A percentile compares a stretch with the other conserved stretches of the same genome.
Evolutionary conservation across 768 basidiomycete species (phyloP).

Genomic region (Boletus fagicola): DNA sequence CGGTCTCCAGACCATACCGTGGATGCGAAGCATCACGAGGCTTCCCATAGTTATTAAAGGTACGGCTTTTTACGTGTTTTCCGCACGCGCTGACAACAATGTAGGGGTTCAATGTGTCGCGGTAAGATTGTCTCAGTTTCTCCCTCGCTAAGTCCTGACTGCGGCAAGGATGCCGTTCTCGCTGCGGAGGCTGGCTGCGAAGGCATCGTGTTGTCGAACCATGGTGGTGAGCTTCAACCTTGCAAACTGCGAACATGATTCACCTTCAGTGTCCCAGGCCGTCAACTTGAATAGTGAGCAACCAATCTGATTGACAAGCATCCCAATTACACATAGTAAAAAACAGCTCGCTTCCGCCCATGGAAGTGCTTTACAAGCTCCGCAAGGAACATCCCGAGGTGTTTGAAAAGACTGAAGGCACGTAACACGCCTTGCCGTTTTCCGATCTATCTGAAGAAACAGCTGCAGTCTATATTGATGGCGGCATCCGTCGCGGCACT

Average conservation of each 20-base stretch:
- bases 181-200: slow-evolving; percentile 83
- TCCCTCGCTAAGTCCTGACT: slow-evolving; percentile 3
- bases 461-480: slow-evolving; percentile 78
- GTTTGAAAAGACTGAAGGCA: slow-evolving; percentile 69
- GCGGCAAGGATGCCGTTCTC: slow-evolving; percentile 73
- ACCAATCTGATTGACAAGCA: neutral
- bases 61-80: slow-evolving; percentile 11
- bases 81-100: slow-evolving; percentile 7
- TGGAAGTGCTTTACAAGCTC: slow-evolving; percentile 76
- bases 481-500: slow-evolving; percentile 71
- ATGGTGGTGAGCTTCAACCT: slow-evolving; percentile 59
- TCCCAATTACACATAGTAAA: slow-evolving; percentile 13
- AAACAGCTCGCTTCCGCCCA: slow-evolving; percentile 65
- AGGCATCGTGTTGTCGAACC: slow-evolving; percentile 87
- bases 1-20: slow-evolving; percentile 62
- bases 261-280: slow-evolving; percentile 37
- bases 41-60: slow-evolving; percentile 78
- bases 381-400: slow-evolving; percentile 73
- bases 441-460: slow-evolving; percentile 5
- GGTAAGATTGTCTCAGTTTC: slow-evolving; percentile 34
- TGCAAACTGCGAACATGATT: neutral
- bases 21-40: slow-evolving; percentile 66
- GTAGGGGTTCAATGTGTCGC: slow-evolving; percentile 73
- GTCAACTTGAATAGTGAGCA: slow-evolving; percentile 78
- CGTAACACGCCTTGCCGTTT: slow-evolving; percentile 1